A percentile compares a stretch with the other conserved stretches of the same genome.
Evolutionary conservation across 2,329 filamentous ascomycete species (phyloP).

Genomic region (Ploettnerulaceae sp.): DNA sequence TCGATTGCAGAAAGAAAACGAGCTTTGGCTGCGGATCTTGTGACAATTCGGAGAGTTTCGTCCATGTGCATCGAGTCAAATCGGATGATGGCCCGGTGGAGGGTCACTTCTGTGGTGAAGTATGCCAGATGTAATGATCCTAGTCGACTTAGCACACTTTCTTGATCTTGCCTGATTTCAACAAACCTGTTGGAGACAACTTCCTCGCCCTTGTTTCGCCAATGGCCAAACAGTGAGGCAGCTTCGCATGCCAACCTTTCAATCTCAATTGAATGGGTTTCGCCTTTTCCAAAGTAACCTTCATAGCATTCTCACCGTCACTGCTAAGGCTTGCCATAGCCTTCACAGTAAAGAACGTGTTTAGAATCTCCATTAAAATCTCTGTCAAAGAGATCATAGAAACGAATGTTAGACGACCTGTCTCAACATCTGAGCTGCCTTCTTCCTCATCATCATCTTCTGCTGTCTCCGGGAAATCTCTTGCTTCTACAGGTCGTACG

Average conservation of each 20-base stretch:
- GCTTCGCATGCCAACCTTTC: slow-evolving; percentile 42
- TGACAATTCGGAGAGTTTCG: slow-evolving; percentile 20
- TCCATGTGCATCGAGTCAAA: slow-evolving; percentile 34
- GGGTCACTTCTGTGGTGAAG: slow-evolving; percentile 46
- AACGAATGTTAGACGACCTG: slow-evolving; percentile 44
- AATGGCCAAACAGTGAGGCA: slow-evolving; percentile 42
- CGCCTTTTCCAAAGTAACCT: slow-evolving; percentile 41
- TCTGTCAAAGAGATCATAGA: slow-evolving; percentile 46
- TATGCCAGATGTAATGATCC: slow-evolving; percentile 48
- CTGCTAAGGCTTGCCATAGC: slow-evolving; percentile 23
- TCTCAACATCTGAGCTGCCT: slow-evolving; percentile 40
- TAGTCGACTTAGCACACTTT: slow-evolving; percentile 9
- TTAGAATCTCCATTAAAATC: slow-evolving; percentile 47
- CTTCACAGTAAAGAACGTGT: slow-evolving; percentile 42
- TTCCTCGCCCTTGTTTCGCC: slow-evolving; percentile 39
- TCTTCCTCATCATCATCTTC: slow-evolving; percentile 29
- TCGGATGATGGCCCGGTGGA: slow-evolving; percentile 47
- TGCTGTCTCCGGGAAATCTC: slow-evolving; percentile 40
- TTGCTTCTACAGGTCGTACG: slow-evolving; percentile 40
- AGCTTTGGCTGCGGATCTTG: slow-evolving; percentile 35
- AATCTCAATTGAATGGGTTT: slow-evolving; percentile 44
- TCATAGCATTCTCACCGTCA: slow-evolving; percentile 24
- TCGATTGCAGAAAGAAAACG: slow-evolving; percentile 39
- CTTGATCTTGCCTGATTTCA: not conserved
- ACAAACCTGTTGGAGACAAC: slow-evolving; percentile 35